Percentiles rank a stretch among this genome's conserved stretches.
Evolutionary conservation across 352 stramenopile species (phyloP).

Genomic region (Thalassiosira hispida): DNA sequence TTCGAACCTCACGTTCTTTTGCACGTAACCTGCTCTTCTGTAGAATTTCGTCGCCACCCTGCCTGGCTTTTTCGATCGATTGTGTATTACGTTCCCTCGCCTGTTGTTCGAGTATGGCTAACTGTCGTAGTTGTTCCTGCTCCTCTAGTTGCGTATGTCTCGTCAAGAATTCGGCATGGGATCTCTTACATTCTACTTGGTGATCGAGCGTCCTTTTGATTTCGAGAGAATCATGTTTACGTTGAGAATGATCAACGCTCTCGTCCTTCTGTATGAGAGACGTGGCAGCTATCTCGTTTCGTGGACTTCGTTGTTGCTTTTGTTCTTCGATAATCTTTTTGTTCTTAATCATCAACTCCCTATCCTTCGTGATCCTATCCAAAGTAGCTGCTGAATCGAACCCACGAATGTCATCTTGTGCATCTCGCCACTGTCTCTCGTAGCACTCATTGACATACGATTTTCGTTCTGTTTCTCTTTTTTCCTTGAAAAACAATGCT

Average conservation of each 20-base stretch:
- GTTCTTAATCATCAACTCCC: conserved; percentile 42
- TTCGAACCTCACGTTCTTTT: conserved; percentile 29
- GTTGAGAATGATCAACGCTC: conserved; percentile 23
- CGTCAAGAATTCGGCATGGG: conserved; percentile 15
- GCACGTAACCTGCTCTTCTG: conserved; percentile 29
- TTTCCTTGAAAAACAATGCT: conserved; percentile 69
- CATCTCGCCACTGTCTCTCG: conserved; percentile 74
- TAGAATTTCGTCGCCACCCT: conserved; percentile 41
- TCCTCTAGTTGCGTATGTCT: conserved; percentile 41
- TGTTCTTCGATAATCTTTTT: conserved; percentile 26
- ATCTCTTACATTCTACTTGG: conserved; percentile 52
- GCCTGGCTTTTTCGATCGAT: conserved; percentile 32
- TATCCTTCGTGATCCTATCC: conserved; percentile 56
- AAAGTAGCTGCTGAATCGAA: conserved; percentile 73
- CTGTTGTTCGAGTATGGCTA: conserved; percentile 31
- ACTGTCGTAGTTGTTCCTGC: conserved; percentile 32
- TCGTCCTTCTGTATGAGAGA: conserved; percentile 44
- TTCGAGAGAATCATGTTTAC: conserved; percentile 14
- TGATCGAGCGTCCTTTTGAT: conserved; percentile 40
- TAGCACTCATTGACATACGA: conserved; percentile 76
- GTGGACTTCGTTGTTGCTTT: conserved; percentile 15
- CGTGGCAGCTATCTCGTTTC: conserved; percentile 23
- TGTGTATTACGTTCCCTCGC: conserved; percentile 25
- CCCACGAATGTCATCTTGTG: conserved; percentile 75
- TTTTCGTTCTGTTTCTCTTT: conserved; percentile 63